phyloP scores from a whole-genome alignment of 202 grass and related monocot species.

The Dendrocalamus latiflorus region DNA sequence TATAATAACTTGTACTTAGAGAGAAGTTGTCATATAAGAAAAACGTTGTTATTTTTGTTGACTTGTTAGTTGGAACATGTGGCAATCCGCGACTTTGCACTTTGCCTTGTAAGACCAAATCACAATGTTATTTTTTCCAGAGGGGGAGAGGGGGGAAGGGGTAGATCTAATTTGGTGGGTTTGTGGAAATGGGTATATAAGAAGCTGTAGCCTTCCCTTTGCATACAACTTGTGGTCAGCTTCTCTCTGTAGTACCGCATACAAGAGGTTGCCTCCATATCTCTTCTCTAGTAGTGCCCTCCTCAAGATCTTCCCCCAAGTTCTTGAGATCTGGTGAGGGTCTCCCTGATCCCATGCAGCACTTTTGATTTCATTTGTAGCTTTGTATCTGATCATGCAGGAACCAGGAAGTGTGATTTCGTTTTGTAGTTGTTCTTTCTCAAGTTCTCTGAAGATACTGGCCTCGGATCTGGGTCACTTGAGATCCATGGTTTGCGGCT shows the following conservation, averaged over 20 bases:
- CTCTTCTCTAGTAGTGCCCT: background rate
- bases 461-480: slow-evolving; percentile 24
- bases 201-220: slow-evolving; percentile 20
- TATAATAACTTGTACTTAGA: background rate
- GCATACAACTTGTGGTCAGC: slow-evolving; percentile 36
- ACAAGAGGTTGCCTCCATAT: background rate
- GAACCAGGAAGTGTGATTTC: background rate
- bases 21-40: background rate
- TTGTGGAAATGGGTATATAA: slow-evolving; percentile 40
- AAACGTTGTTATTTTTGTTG: slow-evolving; percentile 5
- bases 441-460: no score
- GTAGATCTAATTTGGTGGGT: slow-evolving; percentile 37
- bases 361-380: background rate
- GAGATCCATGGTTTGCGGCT: no score
- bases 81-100: slow-evolving; percentile 13
- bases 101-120: slow-evolving; percentile 2
- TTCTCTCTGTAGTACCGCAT: slow-evolving; percentile 27
- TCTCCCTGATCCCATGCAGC: background rate
- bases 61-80: slow-evolving; percentile 15
- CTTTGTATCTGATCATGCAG: background rate
- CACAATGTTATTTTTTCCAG: slow-evolving; percentile 26
- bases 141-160: no score
- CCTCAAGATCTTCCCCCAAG: background rate
- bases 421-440: background rate
- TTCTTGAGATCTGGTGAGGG: no score